Evolutionary conservation across 768 basidiomycete species (phyloP).

Genomic region (Hericium rajendrae): DNA sequence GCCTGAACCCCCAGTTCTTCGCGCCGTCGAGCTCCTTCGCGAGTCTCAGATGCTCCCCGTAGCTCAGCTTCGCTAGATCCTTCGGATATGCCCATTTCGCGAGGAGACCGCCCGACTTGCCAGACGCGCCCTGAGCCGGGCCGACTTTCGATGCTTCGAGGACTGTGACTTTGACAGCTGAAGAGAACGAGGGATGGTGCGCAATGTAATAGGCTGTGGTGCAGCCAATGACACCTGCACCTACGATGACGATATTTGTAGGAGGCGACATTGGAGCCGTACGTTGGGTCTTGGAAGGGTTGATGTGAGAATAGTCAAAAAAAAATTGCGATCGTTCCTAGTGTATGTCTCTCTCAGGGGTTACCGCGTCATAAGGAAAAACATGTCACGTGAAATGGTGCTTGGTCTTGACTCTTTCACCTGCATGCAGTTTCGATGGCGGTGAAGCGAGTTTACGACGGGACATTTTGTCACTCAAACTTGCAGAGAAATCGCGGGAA

Average conservation of each 20-base stretch:
- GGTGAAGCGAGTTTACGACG: no score
- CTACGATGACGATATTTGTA: constrained; percentile 59
- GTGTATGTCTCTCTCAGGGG: no score
- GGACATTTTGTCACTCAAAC: no score
- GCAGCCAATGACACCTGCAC: constrained; percentile 82
- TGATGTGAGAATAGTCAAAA: neutral
- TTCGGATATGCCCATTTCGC: constrained; percentile 80
- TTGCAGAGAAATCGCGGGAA: no score
- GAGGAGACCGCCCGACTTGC: constrained; percentile 79
- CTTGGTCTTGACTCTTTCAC: no score
- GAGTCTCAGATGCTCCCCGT: constrained; percentile 62
- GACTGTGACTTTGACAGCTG: constrained; percentile 39
- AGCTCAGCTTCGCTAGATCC: constrained; percentile 62
- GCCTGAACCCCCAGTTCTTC: constrained; percentile 77
- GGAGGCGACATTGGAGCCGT: neutral
- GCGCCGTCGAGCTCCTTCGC: constrained; percentile 60
- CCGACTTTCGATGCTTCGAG: constrained; percentile 61
- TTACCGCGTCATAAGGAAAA: no score
- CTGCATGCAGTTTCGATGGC: no score
- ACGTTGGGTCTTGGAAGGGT: neutral
- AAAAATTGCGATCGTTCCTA: neutral
- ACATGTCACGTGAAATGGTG: no score
- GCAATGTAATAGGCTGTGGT: constrained; percentile 77
- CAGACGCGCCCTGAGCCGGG: constrained; percentile 74
- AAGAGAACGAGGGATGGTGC: constrained; percentile 39